Base-by-base conservation (phyloP, 2,329 filamentous ascomycete genomes). In the Colletotrichum cuscutae region DNA sequence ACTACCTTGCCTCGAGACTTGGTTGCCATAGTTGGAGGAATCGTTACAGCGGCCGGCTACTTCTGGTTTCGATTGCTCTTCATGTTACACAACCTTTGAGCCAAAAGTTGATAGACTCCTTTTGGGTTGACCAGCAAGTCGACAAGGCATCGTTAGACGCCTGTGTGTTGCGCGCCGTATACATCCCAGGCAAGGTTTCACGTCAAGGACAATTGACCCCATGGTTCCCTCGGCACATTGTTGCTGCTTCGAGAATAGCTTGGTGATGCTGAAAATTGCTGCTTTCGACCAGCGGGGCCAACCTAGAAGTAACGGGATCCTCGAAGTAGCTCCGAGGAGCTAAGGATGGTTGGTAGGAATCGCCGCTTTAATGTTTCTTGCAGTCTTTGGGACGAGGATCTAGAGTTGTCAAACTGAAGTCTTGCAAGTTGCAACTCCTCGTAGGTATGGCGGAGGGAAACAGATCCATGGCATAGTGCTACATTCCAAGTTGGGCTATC, bases 381-480 rank as follows among this genome's bases (percentile, higher is more conserved):
- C 58, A 46, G 42, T 70, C 28, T 71, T 68, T 57, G 53, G 42
- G 26, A 32, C 24, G n/a, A 53, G n/a, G 59, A 37, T 32, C 15
- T 49, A 59, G 32, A 53, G 32, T 49, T 11, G 54, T 64, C 49
- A 70, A 65, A 62, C 61, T 15, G 32, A 61, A 73, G 71, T 67
- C 61, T 73, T 71, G 67, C 71, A 71, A 62, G 49, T 73, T 71
- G 71, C 71, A 67, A 52, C 57, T 62, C 61, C 56, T 54, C 24
- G 37, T 49, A 58, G 42, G 30, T 54, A 71, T 12, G 32, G 24
- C 53, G 42, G 7, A n/a, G 15, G 57, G 57, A 28, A 35, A 35
- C 42, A 46, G 22, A 12, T 53, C 9, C 49, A 52, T 28, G 49
- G 30, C 49, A 56, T 12, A 24, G 37, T 32, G 6, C 19, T 54